Percentiles rank a stretch among this genome's conserved stretches.
Evolutionary conservation across 1,139 yeast genomes (phyloP).

Genomic region (Pichia sp.): DNA sequence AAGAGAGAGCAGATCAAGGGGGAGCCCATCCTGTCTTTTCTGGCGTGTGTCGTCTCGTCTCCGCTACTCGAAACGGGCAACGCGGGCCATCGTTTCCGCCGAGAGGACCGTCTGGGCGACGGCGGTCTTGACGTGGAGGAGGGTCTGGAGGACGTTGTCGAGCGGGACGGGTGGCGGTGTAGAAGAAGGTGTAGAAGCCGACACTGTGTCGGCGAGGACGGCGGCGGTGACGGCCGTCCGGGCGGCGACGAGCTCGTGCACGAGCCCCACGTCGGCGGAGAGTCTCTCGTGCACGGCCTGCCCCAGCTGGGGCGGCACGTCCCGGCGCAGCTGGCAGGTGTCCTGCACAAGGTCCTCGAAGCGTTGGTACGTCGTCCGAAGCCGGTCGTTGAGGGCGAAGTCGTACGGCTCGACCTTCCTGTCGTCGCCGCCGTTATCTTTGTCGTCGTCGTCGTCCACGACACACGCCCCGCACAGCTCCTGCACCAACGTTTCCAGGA

Average conservation of each 20-base stretch:
- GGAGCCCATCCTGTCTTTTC: background rate
- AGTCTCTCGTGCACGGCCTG: background rate
- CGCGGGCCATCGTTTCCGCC: constrained; percentile 8
- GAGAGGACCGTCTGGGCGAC: background rate
- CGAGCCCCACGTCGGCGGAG: background rate
- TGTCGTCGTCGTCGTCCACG: constrained; percentile 17
- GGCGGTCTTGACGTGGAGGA: background rate
- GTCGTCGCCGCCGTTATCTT: constrained; percentile 10
- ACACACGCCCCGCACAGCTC: background rate
- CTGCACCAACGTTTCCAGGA: background rate
- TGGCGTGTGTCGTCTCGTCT: background rate
- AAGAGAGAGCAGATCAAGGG: no score
- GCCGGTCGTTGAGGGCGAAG: constrained; percentile 47
- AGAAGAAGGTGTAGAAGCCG: background rate
- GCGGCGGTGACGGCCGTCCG: background rate
- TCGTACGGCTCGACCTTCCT: constrained; percentile 59
- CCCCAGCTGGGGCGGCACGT: background rate
- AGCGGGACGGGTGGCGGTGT: background rate
- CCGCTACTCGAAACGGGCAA: constrained; percentile 2
- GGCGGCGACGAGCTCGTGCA: background rate
- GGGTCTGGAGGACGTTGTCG: background rate
- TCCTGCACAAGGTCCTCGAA: constrained; percentile 3
- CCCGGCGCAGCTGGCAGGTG: background rate
- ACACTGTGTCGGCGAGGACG: background rate
- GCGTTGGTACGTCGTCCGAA: constrained; percentile 47